A percentile compares a stretch with the other conserved stretches of the same genome.
phyloP scores from a whole-genome alignment of 2,329 filamentous ascomycete genomes.

The Fusarium decemcellulare region DNA sequence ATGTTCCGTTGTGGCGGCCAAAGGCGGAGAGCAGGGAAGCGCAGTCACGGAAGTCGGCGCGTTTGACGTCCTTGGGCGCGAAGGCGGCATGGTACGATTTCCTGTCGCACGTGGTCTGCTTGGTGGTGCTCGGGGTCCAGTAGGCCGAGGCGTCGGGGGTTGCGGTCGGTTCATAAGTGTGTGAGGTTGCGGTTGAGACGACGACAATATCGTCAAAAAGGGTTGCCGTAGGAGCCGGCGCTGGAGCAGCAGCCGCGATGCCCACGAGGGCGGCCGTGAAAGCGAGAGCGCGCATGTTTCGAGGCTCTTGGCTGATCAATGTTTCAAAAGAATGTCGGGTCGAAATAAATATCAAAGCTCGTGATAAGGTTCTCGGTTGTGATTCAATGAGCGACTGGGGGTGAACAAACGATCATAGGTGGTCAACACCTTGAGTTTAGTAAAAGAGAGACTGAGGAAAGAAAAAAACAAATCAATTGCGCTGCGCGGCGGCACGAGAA shows the following conservation, averaged over 20 bases:
- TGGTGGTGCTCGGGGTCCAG: conserved; percentile 44
- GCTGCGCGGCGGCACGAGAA: conserved; percentile 24
- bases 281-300: conserved; percentile 28
- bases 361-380: conserved; percentile 2
- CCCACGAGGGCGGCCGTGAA: conserved; percentile 25
- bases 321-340: not conserved
- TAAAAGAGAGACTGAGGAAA: conserved; percentile 38
- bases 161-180: conserved; percentile 1
- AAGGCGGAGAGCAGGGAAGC: conserved; percentile 50
- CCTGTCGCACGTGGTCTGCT: conserved; percentile 46
- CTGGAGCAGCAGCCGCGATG: conserved; percentile 35
- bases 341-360: not conserved
- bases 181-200: conserved; percentile 32
- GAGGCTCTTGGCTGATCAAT: not conserved
- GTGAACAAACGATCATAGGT: conserved; percentile 22
- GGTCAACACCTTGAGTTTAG: conserved; percentile 34
- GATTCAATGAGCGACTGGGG: conserved; percentile 26
- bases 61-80: conserved; percentile 31
- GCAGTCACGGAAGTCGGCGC: conserved; percentile 50
- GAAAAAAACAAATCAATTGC: not conserved
- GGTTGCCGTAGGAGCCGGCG: conserved; percentile 3
- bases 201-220: conserved; percentile 29
- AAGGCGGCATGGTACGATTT: conserved; percentile 38
- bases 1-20: conserved; percentile 49
- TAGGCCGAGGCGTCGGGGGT: conserved; percentile 31